These are phyloP conservation scores for Neurospora africana DNA, from an alignment of 495 filamentous ascomycete species.

Conservation along the genomic window DNA sequence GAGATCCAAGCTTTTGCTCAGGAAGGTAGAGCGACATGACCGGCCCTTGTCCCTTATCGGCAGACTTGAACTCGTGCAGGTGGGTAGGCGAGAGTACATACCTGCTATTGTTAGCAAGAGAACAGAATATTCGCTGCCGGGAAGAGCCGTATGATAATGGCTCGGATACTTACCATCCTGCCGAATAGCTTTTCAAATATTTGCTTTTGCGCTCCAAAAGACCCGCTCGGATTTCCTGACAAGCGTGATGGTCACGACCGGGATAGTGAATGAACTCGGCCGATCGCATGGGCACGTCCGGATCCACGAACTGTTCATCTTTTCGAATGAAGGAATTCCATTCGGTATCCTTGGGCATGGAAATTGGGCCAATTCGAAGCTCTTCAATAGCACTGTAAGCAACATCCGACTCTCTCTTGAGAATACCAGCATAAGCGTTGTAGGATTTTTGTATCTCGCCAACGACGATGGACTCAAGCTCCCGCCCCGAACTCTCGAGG, in stretches of 20 bases:
- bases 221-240: slow-evolving; percentile 76
- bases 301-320: slow-evolving; percentile 83
- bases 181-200: slow-evolving; percentile 94
- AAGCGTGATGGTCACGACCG: slow-evolving; percentile 80
- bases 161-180: slow-evolving; percentile 66
- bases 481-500: slow-evolving; percentile 84
- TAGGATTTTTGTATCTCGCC: slow-evolving; percentile 96
- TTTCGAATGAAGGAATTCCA: slow-evolving; percentile 76
- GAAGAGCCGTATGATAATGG: not conserved
- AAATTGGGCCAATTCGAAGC: slow-evolving; percentile 72
- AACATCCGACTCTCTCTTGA: slow-evolving; percentile 81
- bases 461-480: slow-evolving; percentile 90
- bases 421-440: slow-evolving; percentile 78
- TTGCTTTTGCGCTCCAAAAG: slow-evolving; percentile 97
- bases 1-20: slow-evolving; percentile 89
- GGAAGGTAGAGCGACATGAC: slow-evolving; percentile 94
- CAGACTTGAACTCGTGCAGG: slow-evolving; percentile 95
- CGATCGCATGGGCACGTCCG: slow-evolving; percentile 64
- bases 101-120: slow-evolving; percentile 44
- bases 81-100: slow-evolving; percentile 95
- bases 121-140: not conserved
- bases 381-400: slow-evolving; percentile 67
- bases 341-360: slow-evolving; percentile 84
- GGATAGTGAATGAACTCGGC: slow-evolving; percentile 84
- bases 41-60: slow-evolving; percentile 54